phyloP scores from a whole-genome alignment of 2,329 filamentous ascomycete genomes.

The Fusarium sp. region DNA sequence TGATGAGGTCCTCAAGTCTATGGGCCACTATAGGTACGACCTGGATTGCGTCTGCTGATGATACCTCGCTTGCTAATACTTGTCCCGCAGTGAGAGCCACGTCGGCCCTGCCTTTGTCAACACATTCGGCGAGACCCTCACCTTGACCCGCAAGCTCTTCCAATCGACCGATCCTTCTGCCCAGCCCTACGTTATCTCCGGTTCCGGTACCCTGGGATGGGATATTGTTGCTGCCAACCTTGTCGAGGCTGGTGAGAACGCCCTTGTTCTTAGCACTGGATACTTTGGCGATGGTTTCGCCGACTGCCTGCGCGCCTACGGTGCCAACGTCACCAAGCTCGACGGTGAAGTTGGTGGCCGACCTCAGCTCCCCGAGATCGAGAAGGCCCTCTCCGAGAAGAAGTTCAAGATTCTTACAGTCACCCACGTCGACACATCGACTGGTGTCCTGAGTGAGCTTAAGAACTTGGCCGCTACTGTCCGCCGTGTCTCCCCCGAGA shows the following conservation, averaged over 20 bases:
- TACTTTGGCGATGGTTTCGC: constrained; percentile 98
- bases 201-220: constrained; percentile 96
- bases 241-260: constrained; percentile 88
- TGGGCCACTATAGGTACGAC: constrained; percentile 86
- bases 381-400: constrained; percentile 88
- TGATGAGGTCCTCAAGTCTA: constrained; percentile 93
- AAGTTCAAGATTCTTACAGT: constrained; percentile 95
- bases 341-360: constrained; percentile 89
- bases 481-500: constrained; percentile 87
- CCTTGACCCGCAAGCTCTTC: constrained; percentile 92
- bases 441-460: constrained; percentile 92
- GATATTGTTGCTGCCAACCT: constrained; percentile 96
- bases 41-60: background rate
- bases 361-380: constrained; percentile 87
- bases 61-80: constrained; percentile 6
- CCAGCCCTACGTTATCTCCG: constrained; percentile 93
- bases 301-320: constrained; percentile 91
- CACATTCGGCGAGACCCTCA: constrained; percentile 88
- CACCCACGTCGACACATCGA: constrained; percentile 97
- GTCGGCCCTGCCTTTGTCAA: constrained; percentile 90
- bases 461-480: constrained; percentile 86
- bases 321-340: constrained; percentile 88
- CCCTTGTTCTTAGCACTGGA: constrained; percentile 91
- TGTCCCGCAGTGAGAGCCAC: constrained; percentile 81
- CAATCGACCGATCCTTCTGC: constrained; percentile 84